These are phyloP conservation scores for Neurospora sp. DNA, from an alignment of 495 filamentous ascomycete genomes.

Conservation along the genomic window DNA sequence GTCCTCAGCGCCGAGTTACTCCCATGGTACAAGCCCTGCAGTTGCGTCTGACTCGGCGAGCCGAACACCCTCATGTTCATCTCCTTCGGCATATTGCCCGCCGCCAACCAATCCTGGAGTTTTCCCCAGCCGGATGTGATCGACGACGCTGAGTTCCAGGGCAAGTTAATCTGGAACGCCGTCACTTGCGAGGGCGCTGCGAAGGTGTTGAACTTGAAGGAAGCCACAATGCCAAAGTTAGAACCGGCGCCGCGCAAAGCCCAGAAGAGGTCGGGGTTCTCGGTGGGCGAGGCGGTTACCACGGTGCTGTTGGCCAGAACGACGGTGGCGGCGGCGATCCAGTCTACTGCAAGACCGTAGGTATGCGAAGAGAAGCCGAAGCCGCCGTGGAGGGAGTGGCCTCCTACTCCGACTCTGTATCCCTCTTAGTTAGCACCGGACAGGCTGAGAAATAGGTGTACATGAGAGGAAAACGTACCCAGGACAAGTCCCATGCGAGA, in stretches of 20 bases:
- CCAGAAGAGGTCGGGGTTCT: constrained; percentile 36
- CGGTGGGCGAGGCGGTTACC: constrained; percentile 27
- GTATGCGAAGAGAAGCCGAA: constrained; percentile 38
- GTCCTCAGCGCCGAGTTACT: constrained; percentile 21
- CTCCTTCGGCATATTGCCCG: constrained; percentile 29
- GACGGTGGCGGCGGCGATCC: constrained; percentile 30
- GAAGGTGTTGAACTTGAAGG: constrained; percentile 34
- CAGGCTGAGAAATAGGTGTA: background rate
- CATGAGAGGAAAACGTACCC: constrained; percentile 17
- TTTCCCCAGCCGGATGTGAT: constrained; percentile 18
- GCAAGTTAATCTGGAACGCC: constrained; percentile 27
- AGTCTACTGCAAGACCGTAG: constrained; percentile 34
- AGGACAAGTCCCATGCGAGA: constrained; percentile 38
- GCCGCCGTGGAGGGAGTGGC: constrained; percentile 36
- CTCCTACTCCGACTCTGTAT: constrained; percentile 32
- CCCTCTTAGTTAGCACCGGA: constrained; percentile 1
- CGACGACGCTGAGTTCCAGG: constrained; percentile 23
- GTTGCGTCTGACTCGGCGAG: constrained; percentile 27
- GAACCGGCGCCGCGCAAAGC: constrained; percentile 33
- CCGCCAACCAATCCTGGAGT: constrained; percentile 26
- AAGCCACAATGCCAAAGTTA: constrained; percentile 32
- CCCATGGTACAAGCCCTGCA: constrained; percentile 34
- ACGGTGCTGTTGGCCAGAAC: constrained; percentile 33
- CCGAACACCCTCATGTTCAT: constrained; percentile 35
- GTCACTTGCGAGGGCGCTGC: constrained; percentile 6